Evolutionary conservation across 1,139 yeast genomes (phyloP).

Genomic region (Scheffersomyces parashehatae): DNA sequence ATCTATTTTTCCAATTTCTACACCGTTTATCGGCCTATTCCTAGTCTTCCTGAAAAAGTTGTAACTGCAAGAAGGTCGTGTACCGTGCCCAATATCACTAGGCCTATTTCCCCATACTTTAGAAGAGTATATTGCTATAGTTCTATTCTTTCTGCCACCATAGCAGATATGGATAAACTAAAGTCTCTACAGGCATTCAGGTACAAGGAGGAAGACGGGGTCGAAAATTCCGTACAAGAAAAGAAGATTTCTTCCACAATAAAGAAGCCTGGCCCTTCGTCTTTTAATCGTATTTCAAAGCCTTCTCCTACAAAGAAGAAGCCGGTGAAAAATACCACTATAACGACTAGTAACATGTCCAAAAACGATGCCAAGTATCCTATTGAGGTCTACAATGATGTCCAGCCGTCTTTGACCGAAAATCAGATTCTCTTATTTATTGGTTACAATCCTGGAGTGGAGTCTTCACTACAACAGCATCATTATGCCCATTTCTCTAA

Average conservation of each 20-base stretch:
- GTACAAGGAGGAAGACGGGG: conserved; percentile 1
- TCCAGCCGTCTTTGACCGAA: conserved; percentile 2
- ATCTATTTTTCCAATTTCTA: no score
- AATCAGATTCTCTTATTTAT: conserved; percentile 47
- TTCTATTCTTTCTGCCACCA: neutral
- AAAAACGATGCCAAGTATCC: conserved; percentile 2
- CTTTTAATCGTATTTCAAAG: no score
- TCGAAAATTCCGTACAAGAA: neutral
- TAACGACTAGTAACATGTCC: neutral
- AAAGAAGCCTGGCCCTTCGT: no score
- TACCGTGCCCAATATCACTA: neutral
- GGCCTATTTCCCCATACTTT: neutral
- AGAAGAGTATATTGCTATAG: no score
- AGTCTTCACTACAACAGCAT: conserved; percentile 64
- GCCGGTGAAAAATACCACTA: neutral
- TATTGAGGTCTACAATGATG: neutral
- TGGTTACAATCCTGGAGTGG: conserved; percentile 76
- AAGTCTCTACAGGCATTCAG: conserved; percentile 1
- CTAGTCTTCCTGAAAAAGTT: no score
- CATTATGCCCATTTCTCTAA: conserved; percentile 76
- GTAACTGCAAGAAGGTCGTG: no score
- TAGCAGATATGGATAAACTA: neutral
- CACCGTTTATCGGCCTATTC: no score
- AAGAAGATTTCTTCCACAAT: no score
- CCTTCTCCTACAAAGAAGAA: conserved; percentile 1